Evolutionary conservation across 108 stramenopile species (phyloP).

Genomic region (Nannochloropsis oceanica): DNA sequence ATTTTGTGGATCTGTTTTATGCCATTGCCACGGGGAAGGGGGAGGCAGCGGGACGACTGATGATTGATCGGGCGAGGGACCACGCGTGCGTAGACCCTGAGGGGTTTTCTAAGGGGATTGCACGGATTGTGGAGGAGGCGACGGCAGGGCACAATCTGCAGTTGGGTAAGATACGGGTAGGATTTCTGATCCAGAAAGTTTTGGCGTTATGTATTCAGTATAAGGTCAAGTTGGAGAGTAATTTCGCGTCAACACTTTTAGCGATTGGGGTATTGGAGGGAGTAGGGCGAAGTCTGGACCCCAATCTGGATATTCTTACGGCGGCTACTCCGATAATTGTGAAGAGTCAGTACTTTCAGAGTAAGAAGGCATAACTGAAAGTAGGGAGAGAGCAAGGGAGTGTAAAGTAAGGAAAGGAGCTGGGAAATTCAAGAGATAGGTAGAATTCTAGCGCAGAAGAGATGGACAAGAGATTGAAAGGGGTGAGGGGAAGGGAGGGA

Average conservation of each 20-base stretch:
- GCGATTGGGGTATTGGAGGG: conserved; percentile 41
- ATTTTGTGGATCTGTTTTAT: conserved; percentile 30
- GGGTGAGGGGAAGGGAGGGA: too few relatives aligned
- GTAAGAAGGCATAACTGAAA: background rate
- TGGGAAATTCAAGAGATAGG: background rate
- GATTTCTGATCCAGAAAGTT: conserved; percentile 11
- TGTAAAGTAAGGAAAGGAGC: background rate
- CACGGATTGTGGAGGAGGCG: conserved; percentile 21
- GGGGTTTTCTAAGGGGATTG: conserved; percentile 17
- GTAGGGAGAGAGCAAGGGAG: background rate
- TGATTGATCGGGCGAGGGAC: conserved; percentile 29
- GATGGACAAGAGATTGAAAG: too few relatives aligned
- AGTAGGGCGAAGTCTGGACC: conserved; percentile 30
- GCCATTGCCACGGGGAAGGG: conserved; percentile 28
- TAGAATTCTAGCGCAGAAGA: too few relatives aligned
- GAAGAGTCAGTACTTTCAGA: background rate
- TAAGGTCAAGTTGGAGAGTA: conserved; percentile 35
- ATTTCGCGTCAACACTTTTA: conserved; percentile 18
- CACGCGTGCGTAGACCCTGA: conserved; percentile 13
- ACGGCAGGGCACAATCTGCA: conserved; percentile 13
- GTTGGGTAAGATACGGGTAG: conserved; percentile 30
- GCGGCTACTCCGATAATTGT: conserved; percentile 25
- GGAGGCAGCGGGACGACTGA: conserved; percentile 22
- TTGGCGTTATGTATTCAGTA: conserved; percentile 13
- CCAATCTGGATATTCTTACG: conserved; percentile 25